These are phyloP conservation scores for Byssothecium circinans DNA, from an alignment of 2,329 filamentous ascomycete genomes.

Conservation along the genomic window DNA sequence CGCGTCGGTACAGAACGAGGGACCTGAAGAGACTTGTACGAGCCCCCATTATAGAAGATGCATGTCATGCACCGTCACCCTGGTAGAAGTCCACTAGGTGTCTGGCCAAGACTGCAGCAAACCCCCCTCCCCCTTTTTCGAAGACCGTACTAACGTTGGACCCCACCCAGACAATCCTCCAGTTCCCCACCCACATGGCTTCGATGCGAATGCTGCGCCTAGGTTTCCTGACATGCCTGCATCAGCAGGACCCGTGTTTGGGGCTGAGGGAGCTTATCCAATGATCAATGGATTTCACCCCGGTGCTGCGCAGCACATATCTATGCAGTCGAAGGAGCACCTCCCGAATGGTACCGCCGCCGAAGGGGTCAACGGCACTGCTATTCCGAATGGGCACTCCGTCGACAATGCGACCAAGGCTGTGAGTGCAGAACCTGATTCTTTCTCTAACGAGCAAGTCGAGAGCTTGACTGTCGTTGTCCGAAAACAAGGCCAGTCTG, in stretches of 20 bases:
- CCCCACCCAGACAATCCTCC: slow-evolving; percentile 34
- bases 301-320: slow-evolving; percentile 17
- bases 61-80: no score
- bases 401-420: slow-evolving; percentile 33
- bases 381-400: slow-evolving; percentile 28
- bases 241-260: slow-evolving; percentile 16
- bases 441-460: slow-evolving; percentile 58
- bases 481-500: slow-evolving; percentile 43
- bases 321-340: slow-evolving; percentile 13
- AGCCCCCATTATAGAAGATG: neutral
- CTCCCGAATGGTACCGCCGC: slow-evolving; percentile 21
- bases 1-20: slow-evolving; percentile 71
- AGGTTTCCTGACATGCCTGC: slow-evolving; percentile 33
- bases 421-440: slow-evolving; percentile 45
- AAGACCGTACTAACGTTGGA: neutral
- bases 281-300: slow-evolving; percentile 34
- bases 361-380: slow-evolving; percentile 25
- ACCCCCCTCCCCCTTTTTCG: neutral
- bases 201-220: slow-evolving; percentile 34
- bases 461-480: slow-evolving; percentile 57
- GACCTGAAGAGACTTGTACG: slow-evolving; percentile 53
- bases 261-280: slow-evolving; percentile 28
- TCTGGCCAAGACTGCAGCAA: no score
- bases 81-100: no score
- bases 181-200: slow-evolving; percentile 40